Evolutionary conservation across 768 basidiomycete genomes (phyloP), one percentile per base, ranked within the genome.

Genomic region (Pholiota molesta): DNA sequence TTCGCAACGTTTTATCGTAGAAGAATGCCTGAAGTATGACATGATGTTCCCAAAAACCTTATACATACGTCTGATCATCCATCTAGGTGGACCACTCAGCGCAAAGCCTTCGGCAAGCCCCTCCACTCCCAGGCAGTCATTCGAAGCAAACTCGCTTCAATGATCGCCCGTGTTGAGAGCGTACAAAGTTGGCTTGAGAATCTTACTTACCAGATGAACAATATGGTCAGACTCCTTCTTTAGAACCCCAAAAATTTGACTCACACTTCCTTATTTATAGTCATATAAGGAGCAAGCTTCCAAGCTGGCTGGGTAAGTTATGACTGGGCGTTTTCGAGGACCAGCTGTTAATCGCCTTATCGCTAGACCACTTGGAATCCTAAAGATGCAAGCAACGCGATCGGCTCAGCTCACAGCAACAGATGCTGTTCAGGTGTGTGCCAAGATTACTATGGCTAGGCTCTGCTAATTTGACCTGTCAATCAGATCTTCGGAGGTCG

Each of bases 81-180:
- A 6, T 55, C 49, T 59, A 91, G 87, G 73, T 99, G 96, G 96
- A 83, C 86, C 5, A 86, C 79, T 59, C 94, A 97, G 70, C 86
- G 96, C 57, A 90, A 91, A 69, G 94, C 92, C 17, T 97, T 97
- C 67, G 95, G 95, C 53, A 95, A 93, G 74, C 91, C 89, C 1
- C 80, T 97, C 44, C 84, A 86, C 65, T 86, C 90, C 2, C 93
- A 94, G 73, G 84, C 95, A 4, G 92, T 97, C 66, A 91, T 99
- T 68, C 87, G 96, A 54, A 83, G 83, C 66, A 97, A 96, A 81
- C 78, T 99, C 52, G 95, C 94, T 9, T 79, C 78, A 8, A 99
- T 99, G 94, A 83, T 83, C 42, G 71, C 81, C 0, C 76, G 82
- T 33, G 75, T 79, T 7, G 83, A 85, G 62, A 94, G 94, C 62